Evolutionary conservation across 371 early-diverging fungal species (phyloP).

Genomic region (Nematocida ausubeli): DNA sequence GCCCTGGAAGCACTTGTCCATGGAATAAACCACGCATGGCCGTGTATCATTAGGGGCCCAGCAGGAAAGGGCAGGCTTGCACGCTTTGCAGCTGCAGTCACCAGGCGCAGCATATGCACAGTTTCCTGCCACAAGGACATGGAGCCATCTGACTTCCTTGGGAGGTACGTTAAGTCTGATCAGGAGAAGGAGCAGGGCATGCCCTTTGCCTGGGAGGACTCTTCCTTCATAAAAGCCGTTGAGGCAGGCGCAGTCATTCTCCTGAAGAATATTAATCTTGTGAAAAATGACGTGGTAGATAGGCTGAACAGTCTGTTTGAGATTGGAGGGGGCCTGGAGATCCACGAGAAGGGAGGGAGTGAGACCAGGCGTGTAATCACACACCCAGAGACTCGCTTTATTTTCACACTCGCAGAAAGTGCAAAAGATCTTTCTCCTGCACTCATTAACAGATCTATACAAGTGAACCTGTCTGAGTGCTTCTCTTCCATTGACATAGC

Average conservation of each 20-base stretch:
- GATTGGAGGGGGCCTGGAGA: constrained; percentile 34
- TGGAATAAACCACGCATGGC: constrained; percentile 37
- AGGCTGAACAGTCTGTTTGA: constrained; percentile 91
- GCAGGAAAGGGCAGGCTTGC: constrained; percentile 96
- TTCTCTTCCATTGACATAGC: constrained; percentile 57
- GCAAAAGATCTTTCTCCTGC: constrained; percentile 62
- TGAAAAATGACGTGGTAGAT: constrained; percentile 95
- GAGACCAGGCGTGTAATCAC: constrained; percentile 7
- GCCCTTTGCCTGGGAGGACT: constrained; percentile 68
- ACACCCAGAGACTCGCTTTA: constrained; percentile 32
- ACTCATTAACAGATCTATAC: constrained; percentile 62
- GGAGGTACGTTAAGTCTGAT: constrained; percentile 72
- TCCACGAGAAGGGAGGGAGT: constrained; percentile 50
- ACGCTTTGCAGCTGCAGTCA: constrained; percentile 76
- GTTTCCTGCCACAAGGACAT: constrained; percentile 93
- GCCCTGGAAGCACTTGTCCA: constrained; percentile 23
- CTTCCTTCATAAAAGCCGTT: constrained; percentile 85
- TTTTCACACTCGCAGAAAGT: constrained; percentile 46
- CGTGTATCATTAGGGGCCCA: constrained; percentile 28
- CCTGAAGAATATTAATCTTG: constrained; percentile 98
- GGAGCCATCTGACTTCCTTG: constrained; percentile 91
- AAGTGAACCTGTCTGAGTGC: constrained; percentile 33
- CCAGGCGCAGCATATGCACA: constrained; percentile 72
- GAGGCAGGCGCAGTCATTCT: constrained; percentile 80
- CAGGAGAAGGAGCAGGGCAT: not conserved